Conservation (phyloP, 2,329 filamentous ascomycete genomes). For the Verticillium dahliae region DNA sequence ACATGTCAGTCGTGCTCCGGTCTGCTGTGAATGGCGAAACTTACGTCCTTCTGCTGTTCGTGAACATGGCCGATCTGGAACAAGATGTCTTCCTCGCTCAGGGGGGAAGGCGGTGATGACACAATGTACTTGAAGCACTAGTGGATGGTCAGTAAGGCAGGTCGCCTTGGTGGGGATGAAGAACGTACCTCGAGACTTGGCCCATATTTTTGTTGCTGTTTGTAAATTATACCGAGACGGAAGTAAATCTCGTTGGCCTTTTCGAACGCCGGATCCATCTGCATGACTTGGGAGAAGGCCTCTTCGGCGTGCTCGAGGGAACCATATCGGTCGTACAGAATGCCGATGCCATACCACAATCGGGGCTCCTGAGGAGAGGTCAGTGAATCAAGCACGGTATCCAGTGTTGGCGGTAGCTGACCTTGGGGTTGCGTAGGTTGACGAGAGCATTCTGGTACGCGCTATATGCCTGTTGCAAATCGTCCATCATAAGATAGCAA, state of each 20-base stretch:
- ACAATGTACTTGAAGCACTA: constrained; percentile 99
- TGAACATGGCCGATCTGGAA: constrained; percentile 99
- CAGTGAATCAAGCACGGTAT: constrained; percentile 9
- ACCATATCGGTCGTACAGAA: constrained; percentile 92
- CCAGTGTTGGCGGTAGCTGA: constrained; percentile 29
- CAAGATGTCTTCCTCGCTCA: constrained; percentile 98
- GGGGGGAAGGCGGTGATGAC: constrained; percentile 78
- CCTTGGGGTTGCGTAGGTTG: constrained; percentile 88
- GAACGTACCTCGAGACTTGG: constrained; percentile 79
- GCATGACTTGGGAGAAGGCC: constrained; percentile 97
- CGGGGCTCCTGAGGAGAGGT: constrained; percentile 67
- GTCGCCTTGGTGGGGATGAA: not conserved
- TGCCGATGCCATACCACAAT: constrained; percentile 98
- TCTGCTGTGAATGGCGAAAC: constrained; percentile 29
- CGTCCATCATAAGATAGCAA: constrained; percentile 98
- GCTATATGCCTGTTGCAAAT: constrained; percentile 91
- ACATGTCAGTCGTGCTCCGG: constrained; percentile 19
- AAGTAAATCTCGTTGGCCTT: constrained; percentile 99
- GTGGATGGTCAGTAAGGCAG: constrained; percentile 15
- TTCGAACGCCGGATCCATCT: constrained; percentile 94
- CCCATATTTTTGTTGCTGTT: constrained; percentile 90
- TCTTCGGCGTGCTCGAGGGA: constrained; percentile 96
- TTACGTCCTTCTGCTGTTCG: constrained; percentile 96
- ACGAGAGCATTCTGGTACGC: constrained; percentile 95
- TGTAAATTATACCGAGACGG: constrained; percentile 97